These are phyloP conservation scores for Arctium lappa DNA, from an alignment of 129 eudicot genomes.

Conservation along the genomic window DNA sequence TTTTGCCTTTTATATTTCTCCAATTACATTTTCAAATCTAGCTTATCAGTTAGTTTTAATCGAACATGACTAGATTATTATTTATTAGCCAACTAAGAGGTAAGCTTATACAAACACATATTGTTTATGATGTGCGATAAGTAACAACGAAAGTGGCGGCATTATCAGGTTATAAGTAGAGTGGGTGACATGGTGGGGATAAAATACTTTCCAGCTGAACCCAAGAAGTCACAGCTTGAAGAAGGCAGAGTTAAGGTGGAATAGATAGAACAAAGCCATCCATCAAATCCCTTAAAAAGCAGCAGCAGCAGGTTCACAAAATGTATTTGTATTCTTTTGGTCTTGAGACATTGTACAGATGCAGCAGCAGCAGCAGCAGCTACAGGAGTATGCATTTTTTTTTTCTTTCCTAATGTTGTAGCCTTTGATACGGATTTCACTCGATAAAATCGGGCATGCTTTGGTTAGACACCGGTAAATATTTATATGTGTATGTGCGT, in stretches of 20 bases:
- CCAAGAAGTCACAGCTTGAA: conserved; percentile 71
- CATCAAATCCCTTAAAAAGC: conserved; percentile 2
- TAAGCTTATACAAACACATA: not conserved
- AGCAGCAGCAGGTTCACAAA: not conserved
- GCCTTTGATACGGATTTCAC: conserved; percentile 7
- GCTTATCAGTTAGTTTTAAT: not conserved
- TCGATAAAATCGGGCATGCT: conserved; percentile 19
- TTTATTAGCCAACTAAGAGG: too few relatives aligned
- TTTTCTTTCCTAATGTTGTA: not conserved
- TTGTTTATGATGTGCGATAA: not conserved
- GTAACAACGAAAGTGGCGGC: conserved; percentile 9
- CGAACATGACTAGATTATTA: not conserved
- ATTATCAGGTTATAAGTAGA: conserved; percentile 67
- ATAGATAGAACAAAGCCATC: conserved; percentile 8
- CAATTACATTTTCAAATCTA: not conserved
- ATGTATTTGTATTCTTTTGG: conserved; percentile 23
- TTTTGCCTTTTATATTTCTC: not conserved
- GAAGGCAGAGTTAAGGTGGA: conserved; percentile 61
- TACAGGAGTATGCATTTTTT: conserved; percentile 19
- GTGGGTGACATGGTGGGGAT: conserved; percentile 94
- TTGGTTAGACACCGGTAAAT: conserved; percentile 22
- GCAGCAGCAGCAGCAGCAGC: conserved; percentile 7
- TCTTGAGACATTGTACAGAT: conserved; percentile 27
- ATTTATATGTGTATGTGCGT: not conserved
- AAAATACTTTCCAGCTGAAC: conserved; percentile 96